Base-by-base conservation (phyloP, 2,329 filamentous ascomycete species). In the Dothistroma septosporum region DNA sequence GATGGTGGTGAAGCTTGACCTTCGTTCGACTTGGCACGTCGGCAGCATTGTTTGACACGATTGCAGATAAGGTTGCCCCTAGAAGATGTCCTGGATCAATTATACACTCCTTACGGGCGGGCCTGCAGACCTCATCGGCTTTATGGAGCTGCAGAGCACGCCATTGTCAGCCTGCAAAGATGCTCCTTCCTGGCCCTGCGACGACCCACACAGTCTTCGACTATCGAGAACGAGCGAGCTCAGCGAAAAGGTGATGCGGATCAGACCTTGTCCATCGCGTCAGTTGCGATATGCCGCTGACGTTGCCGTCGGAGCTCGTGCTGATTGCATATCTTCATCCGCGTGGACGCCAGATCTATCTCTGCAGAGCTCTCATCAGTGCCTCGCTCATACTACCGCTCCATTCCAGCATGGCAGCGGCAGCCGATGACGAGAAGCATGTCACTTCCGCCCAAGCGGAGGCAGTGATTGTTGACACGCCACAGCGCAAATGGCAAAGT, bases 401-500 rank as follows among this genome's bases (percentile, higher is more conserved):
- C 9, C 47, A 31, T 7, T 50, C 19, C 19, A 28, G 28, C 21
- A 50, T 50, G 28, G 1, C 10, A 50, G 21, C 28, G 7, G 47
- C 7, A 50, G 19, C 21, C 19, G 47, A 31, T 28, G 47, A 50
- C 28, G 33, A 53, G 50, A 53, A 53, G 50, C 22, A 31, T 31
- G 44, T 52, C 16, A n/a, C 31, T 28, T 46, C 58, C n/a, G 52
- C 22, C 9, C 55, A 63, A 1, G 55, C 56, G 12, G 52, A 64
- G 7, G 44, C 53, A 49, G 55, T 64, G 22, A 59, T 68, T 11
- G 58, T 63, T 11, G 60, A 62, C 31, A 55, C 64, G 41, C 63
- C 66, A 3, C 64, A 64, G 53, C 55, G 71, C 9, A 80, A 69
- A 73, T 82, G 79, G 80, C 73, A 76, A 50, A 77, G 76, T 63